phyloP scores from a whole-genome alignment of 1,284 basidiomycete species.

The Ustilago crameri region DNA sequence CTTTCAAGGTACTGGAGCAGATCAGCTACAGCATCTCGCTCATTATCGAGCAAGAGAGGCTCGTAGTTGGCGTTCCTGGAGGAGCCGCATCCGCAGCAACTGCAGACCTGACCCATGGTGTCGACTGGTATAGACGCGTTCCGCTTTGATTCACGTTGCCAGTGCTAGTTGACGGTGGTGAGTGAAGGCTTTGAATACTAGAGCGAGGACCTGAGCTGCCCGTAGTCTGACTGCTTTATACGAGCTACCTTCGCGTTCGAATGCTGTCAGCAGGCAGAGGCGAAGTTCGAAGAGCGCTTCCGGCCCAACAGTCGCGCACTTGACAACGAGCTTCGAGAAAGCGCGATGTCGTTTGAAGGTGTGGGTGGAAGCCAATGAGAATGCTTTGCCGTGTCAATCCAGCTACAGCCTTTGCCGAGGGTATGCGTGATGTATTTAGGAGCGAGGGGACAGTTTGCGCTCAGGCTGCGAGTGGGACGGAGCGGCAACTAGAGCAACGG shows the following conservation, averaged over 20 bases:
- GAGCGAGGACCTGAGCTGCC: too few relatives aligned
- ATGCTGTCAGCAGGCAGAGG: too few relatives aligned
- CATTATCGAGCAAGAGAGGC: conserved; percentile 93
- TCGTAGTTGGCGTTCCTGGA: conserved; percentile 71
- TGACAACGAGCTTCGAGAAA: neutral
- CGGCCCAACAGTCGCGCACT: too few relatives aligned
- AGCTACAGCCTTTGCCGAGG: neutral
- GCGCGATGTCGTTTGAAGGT: neutral
- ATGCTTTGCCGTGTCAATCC: neutral
- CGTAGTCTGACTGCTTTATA: too few relatives aligned
- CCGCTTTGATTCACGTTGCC: conserved; percentile 1
- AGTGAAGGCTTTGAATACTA: too few relatives aligned
- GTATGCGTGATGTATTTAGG: neutral
- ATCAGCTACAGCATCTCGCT: conserved; percentile 97
- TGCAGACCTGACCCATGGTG: conserved; percentile 65
- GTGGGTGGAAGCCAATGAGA: neutral
- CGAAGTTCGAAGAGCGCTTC: too few relatives aligned
- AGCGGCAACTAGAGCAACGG: neutral
- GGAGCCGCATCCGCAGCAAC: conserved; percentile 54
- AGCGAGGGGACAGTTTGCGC: neutral
- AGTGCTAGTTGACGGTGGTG: neutral
- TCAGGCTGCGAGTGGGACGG: neutral
- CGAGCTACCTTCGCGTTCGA: too few relatives aligned
- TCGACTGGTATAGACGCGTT: conserved; percentile 1
- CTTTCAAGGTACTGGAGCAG: conserved; percentile 97